Evolutionary conservation across 1,139 yeast genomes (phyloP).

Genomic region (Yamadazyma spencermartinsiae): DNA sequence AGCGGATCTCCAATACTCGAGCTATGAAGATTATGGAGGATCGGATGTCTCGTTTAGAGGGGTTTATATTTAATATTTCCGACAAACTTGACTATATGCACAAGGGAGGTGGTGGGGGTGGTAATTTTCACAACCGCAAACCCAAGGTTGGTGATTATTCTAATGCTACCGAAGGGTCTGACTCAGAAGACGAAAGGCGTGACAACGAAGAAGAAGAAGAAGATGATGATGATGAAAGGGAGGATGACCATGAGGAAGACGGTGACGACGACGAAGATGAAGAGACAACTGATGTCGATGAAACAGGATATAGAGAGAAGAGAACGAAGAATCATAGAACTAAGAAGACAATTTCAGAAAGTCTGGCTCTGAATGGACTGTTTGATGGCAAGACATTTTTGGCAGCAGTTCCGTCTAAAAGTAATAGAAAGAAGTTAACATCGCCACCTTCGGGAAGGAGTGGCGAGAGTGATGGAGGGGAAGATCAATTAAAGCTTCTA

Average conservation of each 20-base stretch:
- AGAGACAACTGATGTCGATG: neutral
- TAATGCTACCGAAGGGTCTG: neutral
- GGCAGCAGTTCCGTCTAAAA: no score
- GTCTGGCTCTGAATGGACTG: no score
- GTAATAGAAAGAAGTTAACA: no score
- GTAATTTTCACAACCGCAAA: neutral
- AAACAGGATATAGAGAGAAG: neutral
- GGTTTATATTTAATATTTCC: conserved; percentile 21
- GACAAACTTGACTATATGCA: conserved; percentile 11
- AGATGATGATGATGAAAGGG: conserved; percentile 9
- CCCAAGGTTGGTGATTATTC: neutral
- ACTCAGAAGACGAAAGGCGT: neutral
- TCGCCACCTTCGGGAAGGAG: no score
- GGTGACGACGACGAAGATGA: conserved; percentile 9
- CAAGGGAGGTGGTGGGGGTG: neutral
- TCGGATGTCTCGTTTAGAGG: conserved; percentile 25
- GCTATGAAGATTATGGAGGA: conserved; percentile 22
- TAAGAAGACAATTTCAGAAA: no score
- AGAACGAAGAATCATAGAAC: neutral
- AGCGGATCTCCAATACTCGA: conserved; percentile 11
- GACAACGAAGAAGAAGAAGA: conserved; percentile 4
- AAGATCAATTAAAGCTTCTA: neutral
- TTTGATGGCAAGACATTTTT: no score
- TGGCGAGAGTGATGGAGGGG: neutral
- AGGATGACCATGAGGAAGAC: conserved; percentile 8